A percentile compares a stretch with the other conserved stretches of the same genome.
Evolutionary conservation across 2,329 filamentous ascomycete species (phyloP).

Genomic region (Verruconis gallopava): DNA sequence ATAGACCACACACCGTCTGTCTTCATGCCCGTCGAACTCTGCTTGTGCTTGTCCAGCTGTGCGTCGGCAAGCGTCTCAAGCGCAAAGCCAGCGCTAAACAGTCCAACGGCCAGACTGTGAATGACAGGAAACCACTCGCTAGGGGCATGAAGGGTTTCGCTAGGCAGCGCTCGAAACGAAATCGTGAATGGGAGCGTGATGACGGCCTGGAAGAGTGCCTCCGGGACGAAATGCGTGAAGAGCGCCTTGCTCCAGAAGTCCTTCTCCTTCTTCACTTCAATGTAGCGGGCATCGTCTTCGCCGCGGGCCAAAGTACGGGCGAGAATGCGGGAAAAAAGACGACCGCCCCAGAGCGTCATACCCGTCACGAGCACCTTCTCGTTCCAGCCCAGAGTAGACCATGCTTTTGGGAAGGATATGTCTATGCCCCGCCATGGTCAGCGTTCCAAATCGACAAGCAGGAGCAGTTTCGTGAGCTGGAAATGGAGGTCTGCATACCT

Average conservation of each 20-base stretch:
- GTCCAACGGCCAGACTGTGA: conserved; percentile 36
- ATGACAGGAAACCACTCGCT: conserved; percentile 12
- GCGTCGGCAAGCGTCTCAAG: conserved; percentile 44
- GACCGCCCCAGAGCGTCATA: conserved; percentile 44
- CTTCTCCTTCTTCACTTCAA: conserved; percentile 36
- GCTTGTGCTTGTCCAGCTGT: conserved; percentile 41
- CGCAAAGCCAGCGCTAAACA: conserved; percentile 44
- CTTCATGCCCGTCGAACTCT: conserved; percentile 29
- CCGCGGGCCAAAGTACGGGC: conserved; percentile 36
- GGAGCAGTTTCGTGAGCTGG: no score
- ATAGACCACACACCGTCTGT: conserved; percentile 49
- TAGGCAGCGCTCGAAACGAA: conserved; percentile 32
- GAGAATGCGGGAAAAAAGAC: conserved; percentile 43
- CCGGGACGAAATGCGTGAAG: conserved; percentile 42
- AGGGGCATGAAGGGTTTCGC: conserved; percentile 15
- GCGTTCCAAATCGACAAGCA: not conserved
- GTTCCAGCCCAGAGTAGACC: conserved; percentile 27
- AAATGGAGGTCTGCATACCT: no score
- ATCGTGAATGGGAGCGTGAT: conserved; percentile 45
- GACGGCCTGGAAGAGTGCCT: conserved; percentile 43
- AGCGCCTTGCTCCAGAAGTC: conserved; percentile 46
- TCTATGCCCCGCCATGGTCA: no score
- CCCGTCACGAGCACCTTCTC: conserved; percentile 43
- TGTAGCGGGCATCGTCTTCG: conserved; percentile 45
- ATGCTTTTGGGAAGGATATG: conserved; percentile 33